phyloP scores from a whole-genome alignment of 345 rosid species.

The Cardamine resedifolia region DNA sequence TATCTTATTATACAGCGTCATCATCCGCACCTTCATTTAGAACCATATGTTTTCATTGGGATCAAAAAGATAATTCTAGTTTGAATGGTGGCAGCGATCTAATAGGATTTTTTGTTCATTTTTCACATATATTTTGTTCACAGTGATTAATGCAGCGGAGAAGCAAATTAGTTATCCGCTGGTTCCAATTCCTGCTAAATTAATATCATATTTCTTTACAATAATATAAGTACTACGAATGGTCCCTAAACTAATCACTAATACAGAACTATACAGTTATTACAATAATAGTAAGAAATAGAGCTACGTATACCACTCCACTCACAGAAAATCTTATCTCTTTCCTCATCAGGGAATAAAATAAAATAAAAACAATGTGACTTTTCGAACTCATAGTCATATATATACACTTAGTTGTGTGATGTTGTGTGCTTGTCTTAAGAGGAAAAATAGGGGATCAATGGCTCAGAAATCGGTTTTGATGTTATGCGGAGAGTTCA shows the following conservation, averaged over 20 bases:
- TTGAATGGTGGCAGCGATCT: neutral
- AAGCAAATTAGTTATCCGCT: neutral
- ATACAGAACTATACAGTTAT: neutral
- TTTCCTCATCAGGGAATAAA: neutral
- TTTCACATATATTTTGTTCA: neutral
- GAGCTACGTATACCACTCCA: conserved; percentile 1
- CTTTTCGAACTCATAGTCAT: neutral
- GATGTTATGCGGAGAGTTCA: conserved; percentile 56
- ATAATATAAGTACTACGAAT: neutral
- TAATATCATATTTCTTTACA: neutral
- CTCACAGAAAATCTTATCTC: neutral
- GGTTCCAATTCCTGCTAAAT: neutral
- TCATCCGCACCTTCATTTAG: neutral
- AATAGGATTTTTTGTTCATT: neutral
- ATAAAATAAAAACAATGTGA: neutral
- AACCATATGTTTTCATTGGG: neutral
- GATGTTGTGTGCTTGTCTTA: neutral
- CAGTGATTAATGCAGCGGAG: neutral
- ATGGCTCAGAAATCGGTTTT: conserved; percentile 45
- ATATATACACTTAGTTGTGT: neutral
- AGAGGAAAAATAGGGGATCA: conserved; percentile 33
- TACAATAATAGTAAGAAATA: neutral
- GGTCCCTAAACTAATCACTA: neutral
- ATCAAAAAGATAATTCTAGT: neutral
- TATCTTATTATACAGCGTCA: no score